Percentiles rank a stretch among this genome's conserved stretches.
These are phyloP conservation scores for Polygonum maritimum DNA, from an alignment of 148 eudicot species.

Conservation along the genomic window DNA sequence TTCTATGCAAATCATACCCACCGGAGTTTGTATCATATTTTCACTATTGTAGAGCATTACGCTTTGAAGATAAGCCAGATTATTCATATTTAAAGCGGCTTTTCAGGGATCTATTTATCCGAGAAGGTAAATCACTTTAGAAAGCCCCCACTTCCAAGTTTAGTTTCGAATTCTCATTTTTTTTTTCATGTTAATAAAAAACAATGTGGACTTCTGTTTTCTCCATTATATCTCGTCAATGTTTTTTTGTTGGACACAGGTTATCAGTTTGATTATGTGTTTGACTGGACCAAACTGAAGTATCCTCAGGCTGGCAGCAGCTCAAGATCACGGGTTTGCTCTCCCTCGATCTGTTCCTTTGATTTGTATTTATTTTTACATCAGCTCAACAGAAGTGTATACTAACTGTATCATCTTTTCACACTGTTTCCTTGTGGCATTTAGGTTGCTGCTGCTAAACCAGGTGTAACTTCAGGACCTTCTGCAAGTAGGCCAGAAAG, in stretches of 20 bases:
- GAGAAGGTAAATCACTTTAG: constrained; percentile 30
- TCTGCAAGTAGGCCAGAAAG: constrained; percentile 73
- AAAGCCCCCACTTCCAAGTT: background rate
- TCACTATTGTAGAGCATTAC: constrained; percentile 47
- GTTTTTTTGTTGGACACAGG: constrained; percentile 27
- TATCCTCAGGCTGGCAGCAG: constrained; percentile 84
- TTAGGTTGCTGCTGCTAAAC: constrained; percentile 54
- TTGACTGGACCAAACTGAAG: constrained; percentile 96
- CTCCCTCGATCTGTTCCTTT: background rate
- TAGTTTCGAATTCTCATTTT: background rate
- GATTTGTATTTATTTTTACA: background rate
- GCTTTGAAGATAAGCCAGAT: constrained; percentile 53
- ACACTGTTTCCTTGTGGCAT: constrained; percentile 9
- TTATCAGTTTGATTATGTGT: constrained; percentile 90
- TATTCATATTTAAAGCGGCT: constrained; percentile 50
- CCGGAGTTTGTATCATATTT: constrained; percentile 46
- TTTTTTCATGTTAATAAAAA: background rate
- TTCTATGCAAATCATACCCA: constrained; percentile 46
- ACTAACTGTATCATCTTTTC: background rate
- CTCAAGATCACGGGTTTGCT: constrained; percentile 59
- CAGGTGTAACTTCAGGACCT: constrained; percentile 62
- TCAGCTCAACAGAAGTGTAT: background rate
- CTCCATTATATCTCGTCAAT: background rate
- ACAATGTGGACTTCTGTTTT: background rate
- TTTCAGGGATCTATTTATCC: constrained; percentile 51